Base-by-base conservation (phyloP, 768 basidiomycete species). In the Mycena metata region DNA sequence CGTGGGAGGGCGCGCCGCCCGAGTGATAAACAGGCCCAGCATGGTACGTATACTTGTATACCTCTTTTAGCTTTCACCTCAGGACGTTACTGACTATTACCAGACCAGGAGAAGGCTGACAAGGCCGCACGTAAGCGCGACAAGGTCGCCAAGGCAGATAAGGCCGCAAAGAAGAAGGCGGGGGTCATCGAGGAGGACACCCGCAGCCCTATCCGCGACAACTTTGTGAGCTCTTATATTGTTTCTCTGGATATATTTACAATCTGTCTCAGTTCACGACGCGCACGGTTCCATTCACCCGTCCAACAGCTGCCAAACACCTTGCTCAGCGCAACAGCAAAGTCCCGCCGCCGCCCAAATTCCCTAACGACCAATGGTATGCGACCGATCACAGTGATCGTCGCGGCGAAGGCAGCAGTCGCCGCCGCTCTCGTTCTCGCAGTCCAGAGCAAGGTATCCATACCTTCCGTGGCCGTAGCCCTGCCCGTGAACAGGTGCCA, bases 281-380 rank as follows among this genome's bases (percentile, higher is more conserved):
- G 7, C 57, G 45, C 45, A 33, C 43, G 16, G 57, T 59, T 26
- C 4, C 26, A 26, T 33, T 17, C 36, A 33, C 57, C 17, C 57
- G 57, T 3, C 57, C 57, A 1, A 59, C 43, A 9, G 19, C 30
- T 2, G 46, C 58, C 17, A 66, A 66, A 36, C 50, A 58, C 45
- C 64, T 66, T 23, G 64, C 50, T 3, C 55, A 66, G 33, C 64
- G 64, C 55, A 39, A 39, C 50, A 59, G 55, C 42, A 35, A 24
- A 23, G 64, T 60, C 39, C 64, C 64, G 30, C 17, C 21, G 19
- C 8, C 58, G 24, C n/a, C 58, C 1, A 33, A 35, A 19, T 59
- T 59, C 30, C 30, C 57, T 3, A 46, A 43, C 56, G 13, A 9
- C 2, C 45, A 46, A 45, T 35, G 26, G 46, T 35, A 19, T n/a